Evolutionary conservation across 192 early-diverging fungal species (phyloP).

Genomic region (Mortierella alpina): DNA sequence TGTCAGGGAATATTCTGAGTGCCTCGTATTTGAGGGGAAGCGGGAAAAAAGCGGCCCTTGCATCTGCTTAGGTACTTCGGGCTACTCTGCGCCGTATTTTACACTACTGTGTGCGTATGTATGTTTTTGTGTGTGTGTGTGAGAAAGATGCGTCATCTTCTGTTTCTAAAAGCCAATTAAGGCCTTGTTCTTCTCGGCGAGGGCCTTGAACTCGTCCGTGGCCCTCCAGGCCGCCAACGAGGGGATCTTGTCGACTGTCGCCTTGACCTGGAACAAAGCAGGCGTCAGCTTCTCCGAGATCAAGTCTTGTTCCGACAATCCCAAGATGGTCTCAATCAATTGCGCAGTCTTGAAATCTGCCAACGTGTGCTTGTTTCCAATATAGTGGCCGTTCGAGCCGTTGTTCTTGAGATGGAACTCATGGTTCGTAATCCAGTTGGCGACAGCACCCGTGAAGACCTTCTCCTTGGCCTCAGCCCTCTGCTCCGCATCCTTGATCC

Average conservation of each 20-base stretch:
- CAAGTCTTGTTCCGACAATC: not conserved
- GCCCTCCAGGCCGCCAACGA: slow-evolving; percentile 6
- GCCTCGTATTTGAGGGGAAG: no score
- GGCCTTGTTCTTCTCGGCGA: slow-evolving; percentile 8
- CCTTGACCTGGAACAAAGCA: slow-evolving; percentile 25
- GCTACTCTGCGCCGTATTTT: no score
- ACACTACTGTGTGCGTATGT: not conserved
- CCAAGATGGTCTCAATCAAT: slow-evolving; percentile 3
- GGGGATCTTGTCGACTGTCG: not conserved
- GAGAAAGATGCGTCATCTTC: not conserved
- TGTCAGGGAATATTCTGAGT: no score
- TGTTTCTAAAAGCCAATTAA: slow-evolving; percentile 10
- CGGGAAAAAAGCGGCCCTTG: no score
- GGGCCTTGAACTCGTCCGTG: slow-evolving; percentile 16
- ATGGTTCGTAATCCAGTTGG: slow-evolving; percentile 37
- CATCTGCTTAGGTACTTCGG: no score
- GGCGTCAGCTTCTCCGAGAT: slow-evolving; percentile 25
- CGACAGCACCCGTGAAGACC: slow-evolving; percentile 5
- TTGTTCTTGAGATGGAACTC: slow-evolving; percentile 57
- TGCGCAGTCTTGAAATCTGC: slow-evolving; percentile 45
- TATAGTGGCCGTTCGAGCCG: slow-evolving; percentile 66
- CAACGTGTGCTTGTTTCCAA: slow-evolving; percentile 57
- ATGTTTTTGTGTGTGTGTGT: not conserved
- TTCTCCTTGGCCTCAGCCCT: slow-evolving; percentile 14
- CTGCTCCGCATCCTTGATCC: slow-evolving; percentile 1